Evolutionary conservation across 73 alveolate species (phyloP), one percentile per base, ranked within the genome.

Genomic region (Loxodes magnus): DNA sequence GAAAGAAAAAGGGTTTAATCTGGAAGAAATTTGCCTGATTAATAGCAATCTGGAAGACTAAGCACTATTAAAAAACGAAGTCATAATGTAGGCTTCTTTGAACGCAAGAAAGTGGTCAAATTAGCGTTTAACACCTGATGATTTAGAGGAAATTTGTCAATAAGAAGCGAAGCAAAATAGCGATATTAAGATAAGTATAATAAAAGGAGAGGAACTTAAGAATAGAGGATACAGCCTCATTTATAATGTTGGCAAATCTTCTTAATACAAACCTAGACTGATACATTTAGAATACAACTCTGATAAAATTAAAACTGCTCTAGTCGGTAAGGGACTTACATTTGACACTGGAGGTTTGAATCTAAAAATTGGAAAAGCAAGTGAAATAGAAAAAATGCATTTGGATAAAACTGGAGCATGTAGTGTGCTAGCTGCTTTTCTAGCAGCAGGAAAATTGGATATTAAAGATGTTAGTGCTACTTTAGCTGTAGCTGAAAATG

Each of bases 301-400:
- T 16, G 67, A 75, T 37, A 72, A 74, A 21, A 68, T 54, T 20
- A 43, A 38, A 1, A 35, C 66, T 50, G 95, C 96, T 28, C 39
- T 92, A 21, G 94, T 92, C 9, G 98, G 98, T 38, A 92, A 92
- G 43, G 98, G 98, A 0, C 60, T 84, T 6, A 80, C 94, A 2
- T 84, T 71, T 55, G 96, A 84, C 33, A 68, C 93, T 5, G 98
- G 97, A 5, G 97, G 97, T 7, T 79, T 82, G 39, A 82, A 87
- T 50, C 65, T 87, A 10, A 87, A 87, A 44, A 24, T 36, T 21
- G 4, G 4, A 4, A 23, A 35, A 19, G 35, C 89, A 0, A 88
- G 91, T 5, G 43, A n/a, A 28, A 86, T 86, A 59, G 97, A 86
- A 39, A 82, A 64, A 20, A 81, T 81, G 97, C 71, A 76, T 62